These are phyloP conservation scores for Reticulascus tulasneorum DNA, from an alignment of 2,329 filamentous ascomycete species.

Conservation along the genomic window DNA sequence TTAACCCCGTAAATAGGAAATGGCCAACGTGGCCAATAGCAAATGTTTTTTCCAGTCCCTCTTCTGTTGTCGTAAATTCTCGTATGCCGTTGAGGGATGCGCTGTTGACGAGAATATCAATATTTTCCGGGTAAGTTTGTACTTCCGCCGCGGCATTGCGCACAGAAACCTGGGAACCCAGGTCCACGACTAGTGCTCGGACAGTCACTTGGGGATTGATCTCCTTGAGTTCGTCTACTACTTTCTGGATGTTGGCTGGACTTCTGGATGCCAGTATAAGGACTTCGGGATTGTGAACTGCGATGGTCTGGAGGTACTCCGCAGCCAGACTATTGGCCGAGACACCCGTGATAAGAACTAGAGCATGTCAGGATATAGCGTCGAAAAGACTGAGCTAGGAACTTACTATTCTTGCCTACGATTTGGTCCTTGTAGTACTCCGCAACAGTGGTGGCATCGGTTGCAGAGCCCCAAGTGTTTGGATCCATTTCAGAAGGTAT, in stretches of 20 bases:
- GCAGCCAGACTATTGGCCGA: slow-evolving; percentile 33
- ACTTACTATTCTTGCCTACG: too few species aligned
- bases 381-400: too few species aligned
- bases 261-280: slow-evolving; percentile 44
- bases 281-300: slow-evolving; percentile 32
- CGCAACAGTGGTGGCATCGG: too few species aligned
- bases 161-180: slow-evolving; percentile 33
- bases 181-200: slow-evolving; percentile 31
- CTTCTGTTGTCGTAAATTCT: slow-evolving; percentile 29
- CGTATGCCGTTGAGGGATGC: slow-evolving; percentile 42
- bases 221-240: slow-evolving; percentile 27
- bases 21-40: slow-evolving; percentile 42
- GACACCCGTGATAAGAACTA: slow-evolving; percentile 37
- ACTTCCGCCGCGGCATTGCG: slow-evolving; percentile 31
- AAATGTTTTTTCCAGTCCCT: slow-evolving; percentile 41
- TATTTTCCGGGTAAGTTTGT: slow-evolving; percentile 25
- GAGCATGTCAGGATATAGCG: too few species aligned
- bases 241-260: slow-evolving; percentile 31
- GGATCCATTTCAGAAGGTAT: too few species aligned
- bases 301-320: slow-evolving; percentile 30
- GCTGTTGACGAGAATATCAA: slow-evolving; percentile 42
- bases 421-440: too few species aligned
- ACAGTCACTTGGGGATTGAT: slow-evolving; percentile 27
- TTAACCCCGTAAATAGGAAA: slow-evolving; percentile 40
- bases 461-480: too few species aligned